phyloP scores from a whole-genome alignment of 441 rosid genomes.

The Eutrema salsugineum region DNA sequence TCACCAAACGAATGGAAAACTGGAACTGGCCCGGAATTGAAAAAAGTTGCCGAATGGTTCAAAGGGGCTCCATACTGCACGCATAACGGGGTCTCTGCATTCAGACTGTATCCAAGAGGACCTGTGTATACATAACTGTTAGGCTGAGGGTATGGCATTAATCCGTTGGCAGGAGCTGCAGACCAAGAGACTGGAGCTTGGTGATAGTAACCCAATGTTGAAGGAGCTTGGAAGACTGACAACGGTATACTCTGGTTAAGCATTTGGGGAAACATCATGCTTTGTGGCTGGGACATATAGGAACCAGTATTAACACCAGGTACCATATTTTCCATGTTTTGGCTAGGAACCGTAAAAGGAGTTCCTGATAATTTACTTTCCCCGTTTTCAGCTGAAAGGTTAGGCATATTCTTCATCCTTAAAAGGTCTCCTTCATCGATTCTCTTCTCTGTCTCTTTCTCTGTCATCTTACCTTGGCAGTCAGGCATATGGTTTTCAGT shows the following conservation, averaged over 20 bases:
- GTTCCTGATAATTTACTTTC: constrained; percentile 29
- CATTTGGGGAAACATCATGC: constrained; percentile 41
- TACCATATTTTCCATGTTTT: constrained; percentile 38
- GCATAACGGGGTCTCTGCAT: constrained; percentile 27
- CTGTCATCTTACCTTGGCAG: constrained; percentile 11
- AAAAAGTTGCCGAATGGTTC: constrained; percentile 48
- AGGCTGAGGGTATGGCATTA: constrained; percentile 56
- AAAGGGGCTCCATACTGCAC: constrained; percentile 60
- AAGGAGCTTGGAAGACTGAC: constrained; percentile 62
- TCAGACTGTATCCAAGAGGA: constrained; percentile 51
- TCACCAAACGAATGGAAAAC: constrained; percentile 54
- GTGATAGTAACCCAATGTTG: constrained; percentile 76
- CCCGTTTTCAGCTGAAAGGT: constrained; percentile 28
- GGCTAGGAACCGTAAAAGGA: constrained; percentile 33
- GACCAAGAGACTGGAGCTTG: constrained; percentile 88
- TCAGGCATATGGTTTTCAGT: constrained; percentile 29
- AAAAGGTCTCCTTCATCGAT: constrained; percentile 17
- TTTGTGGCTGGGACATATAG: constrained; percentile 48
- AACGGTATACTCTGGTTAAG: constrained; percentile 56
- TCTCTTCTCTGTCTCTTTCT: constrained; percentile 5
- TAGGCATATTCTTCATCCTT: constrained; percentile 34
- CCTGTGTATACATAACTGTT: constrained; percentile 58
- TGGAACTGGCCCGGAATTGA: constrained; percentile 45
- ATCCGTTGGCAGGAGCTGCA: constrained; percentile 60
- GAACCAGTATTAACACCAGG: constrained; percentile 32